Percentiles rank a stretch among this genome's conserved stretches.
phyloP scores from a whole-genome alignment of 176 grass and related monocot species.

The Dactylis glomerata region DNA sequence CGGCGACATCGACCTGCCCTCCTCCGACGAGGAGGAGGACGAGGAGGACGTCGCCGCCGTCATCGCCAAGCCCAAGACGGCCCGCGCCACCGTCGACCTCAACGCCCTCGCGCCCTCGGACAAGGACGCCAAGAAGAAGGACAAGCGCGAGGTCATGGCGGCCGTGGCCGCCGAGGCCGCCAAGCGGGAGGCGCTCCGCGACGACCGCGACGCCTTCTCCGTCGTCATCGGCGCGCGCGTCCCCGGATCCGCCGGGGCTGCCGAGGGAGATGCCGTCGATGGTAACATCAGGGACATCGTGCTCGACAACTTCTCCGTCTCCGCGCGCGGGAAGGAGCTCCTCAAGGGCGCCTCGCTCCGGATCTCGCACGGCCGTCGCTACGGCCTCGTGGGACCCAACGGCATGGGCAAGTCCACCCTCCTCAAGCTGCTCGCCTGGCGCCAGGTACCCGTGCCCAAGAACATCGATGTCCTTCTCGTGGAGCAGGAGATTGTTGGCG shows the following conservation, averaged over 20 bases:
- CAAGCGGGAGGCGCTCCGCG: constrained; percentile 67
- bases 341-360: constrained; percentile 77
- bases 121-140: constrained; percentile 87
- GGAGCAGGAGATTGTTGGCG: constrained; percentile 89
- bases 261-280: constrained; percentile 24
- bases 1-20: constrained; percentile 77
- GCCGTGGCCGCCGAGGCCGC: constrained; percentile 53
- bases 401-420: constrained; percentile 94
- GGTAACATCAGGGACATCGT: constrained; percentile 79
- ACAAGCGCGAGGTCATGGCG: constrained; percentile 65
- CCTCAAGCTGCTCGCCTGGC: constrained; percentile 82
- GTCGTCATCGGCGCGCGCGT: constrained; percentile 75
- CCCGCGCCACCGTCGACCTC: constrained; percentile 41
- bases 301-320: constrained; percentile 83
- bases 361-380: constrained; percentile 83
- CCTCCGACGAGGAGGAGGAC: constrained; percentile 74
- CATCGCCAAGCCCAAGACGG: constrained; percentile 37
- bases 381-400: constrained; percentile 88
- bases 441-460: constrained; percentile 77
- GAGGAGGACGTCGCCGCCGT: constrained; percentile 27
- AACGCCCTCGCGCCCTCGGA: constrained; percentile 39
- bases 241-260: constrained; percentile 28
- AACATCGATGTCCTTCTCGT: constrained; percentile 92
- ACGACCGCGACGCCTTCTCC: constrained; percentile 90
- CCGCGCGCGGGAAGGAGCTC: constrained; percentile 85